Conservation (phyloP, 2,329 filamentous ascomycete genomes). For the Dendryphion nanum region DNA sequence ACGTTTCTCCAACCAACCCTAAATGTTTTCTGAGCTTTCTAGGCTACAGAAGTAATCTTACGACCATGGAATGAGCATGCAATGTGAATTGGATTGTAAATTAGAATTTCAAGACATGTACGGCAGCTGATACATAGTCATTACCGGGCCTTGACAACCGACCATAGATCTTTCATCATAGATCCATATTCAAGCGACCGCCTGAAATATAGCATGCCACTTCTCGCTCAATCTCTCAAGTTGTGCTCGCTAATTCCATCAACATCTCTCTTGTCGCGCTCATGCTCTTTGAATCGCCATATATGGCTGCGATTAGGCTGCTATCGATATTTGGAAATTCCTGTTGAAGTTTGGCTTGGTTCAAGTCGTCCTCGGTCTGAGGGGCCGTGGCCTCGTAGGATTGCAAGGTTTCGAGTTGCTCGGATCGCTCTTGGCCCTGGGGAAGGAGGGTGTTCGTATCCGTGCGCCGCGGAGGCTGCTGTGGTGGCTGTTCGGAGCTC, state of each 20-base stretch:
- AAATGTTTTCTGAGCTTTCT: too few species aligned
- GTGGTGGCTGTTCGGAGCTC: slow-evolving; percentile 19
- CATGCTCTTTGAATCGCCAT: slow-evolving; percentile 42
- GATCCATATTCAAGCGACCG: too few species aligned
- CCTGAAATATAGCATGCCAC: too few species aligned
- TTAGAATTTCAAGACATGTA: too few species aligned
- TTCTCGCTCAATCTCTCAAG: too few species aligned
- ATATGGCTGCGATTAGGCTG: slow-evolving; percentile 46
- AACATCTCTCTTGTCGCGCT: slow-evolving; percentile 47
- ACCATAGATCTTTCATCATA: too few species aligned
- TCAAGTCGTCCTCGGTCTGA: slow-evolving; percentile 40
- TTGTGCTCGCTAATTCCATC: slow-evolving; percentile 33
- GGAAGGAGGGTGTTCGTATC: slow-evolving; percentile 41
- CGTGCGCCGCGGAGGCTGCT: slow-evolving; percentile 27
- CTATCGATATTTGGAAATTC: slow-evolving; percentile 48
- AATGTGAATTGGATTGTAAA: too few species aligned
- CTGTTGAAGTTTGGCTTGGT: slow-evolving; percentile 42
- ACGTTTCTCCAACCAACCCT: too few species aligned
- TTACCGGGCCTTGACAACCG: too few species aligned
- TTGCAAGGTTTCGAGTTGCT: slow-evolving; percentile 46
- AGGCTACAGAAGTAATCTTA: too few species aligned
- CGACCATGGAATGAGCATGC: too few species aligned
- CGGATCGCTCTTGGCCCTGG: slow-evolving; percentile 39
- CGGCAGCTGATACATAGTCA: too few species aligned
- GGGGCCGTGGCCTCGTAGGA: slow-evolving; percentile 32